Base-by-base conservation (phyloP, 2,329 filamentous ascomycete genomes). In the Alternaria panax region DNA sequence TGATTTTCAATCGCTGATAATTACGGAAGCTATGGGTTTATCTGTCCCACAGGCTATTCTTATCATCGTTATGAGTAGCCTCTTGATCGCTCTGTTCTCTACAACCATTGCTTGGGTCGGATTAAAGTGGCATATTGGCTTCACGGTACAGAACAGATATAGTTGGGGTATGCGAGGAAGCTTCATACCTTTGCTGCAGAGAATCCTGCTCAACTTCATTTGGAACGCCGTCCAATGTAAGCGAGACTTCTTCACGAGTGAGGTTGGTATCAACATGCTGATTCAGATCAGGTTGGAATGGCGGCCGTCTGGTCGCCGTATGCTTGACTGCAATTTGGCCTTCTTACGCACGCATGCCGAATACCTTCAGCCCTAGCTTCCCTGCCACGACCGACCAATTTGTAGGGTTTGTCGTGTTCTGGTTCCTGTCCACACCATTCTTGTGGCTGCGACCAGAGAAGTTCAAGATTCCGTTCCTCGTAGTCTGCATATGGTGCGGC, bases 181-280 rank as follows among this genome's bases (percentile, higher is more conserved):
- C 45, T 85, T 83, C 52, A 81, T 84, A 30, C 81, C 82, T 0
- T 70, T 84, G 16, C 60, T 80, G 7, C 81, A 84, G 65, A 78
- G 83, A 2, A 78, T 82, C 18, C 48, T 84, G 48, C 74, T 84
- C 8, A 84, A 83, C 64, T 83, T 84, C 54, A 82, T 84, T 43
- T 84, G 82, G 82, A 81, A 78, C 36, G 80, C 81, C 5, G 73
- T 83, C 0, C 81, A 84, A 62, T 82, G 79, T 80, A 76, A 25
- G 74, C 79, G 7, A 9, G 14, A 4, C n/a, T 3, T 11, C 14
- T n/a, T 5, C 24, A 3, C 4, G 30, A 8, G 4, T 3, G 3
- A 45, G n/a, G 7, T 16, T 6, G 6, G 4, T 32, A 11, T 3
- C 28, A 32, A 14, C 12, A 14, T 20, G 6, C 27, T 38, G 14